Base-by-base conservation (phyloP, 495 filamentous ascomycete species). In the Lepraria neglecta region DNA sequence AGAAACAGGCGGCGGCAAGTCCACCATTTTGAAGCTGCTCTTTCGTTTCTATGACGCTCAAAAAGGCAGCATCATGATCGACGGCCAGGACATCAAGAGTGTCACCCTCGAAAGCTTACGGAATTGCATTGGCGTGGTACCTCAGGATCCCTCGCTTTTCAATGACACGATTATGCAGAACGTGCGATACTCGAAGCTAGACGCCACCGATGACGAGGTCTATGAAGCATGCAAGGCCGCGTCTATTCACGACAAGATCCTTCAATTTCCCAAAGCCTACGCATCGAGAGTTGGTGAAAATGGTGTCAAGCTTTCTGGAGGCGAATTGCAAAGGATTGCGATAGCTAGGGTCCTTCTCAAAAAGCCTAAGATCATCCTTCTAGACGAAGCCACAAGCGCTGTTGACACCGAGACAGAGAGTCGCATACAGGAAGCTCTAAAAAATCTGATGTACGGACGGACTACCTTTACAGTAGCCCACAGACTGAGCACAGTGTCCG, bases 91-190 rank as follows among this genome's bases (percentile, higher is more conserved):
- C 58, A 75, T 84, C 15, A 72, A 72, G 14, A 62, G 63, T 6
- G 73, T 87, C 21, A 77, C 82, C 53, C 75, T 82, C 43, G 74
- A 80, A 51, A 75, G 75, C 6, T 77, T 85, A 19, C 77, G 84
- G 2, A 73, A 75, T 40, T 77, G 77, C 62, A 79, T 86, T 51
- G 82, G 79, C 14, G 80, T 84, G 54, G 78, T 87, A 9, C 82
- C 84, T 2, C 84, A 87, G 63, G 84, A 86, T 59, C 80, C 82
- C 0, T 78, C 83, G 0, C 72, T 86, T 11, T 82, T 87, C 66
- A 79, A 65, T 72, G 73, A 53, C 64, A 70, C 54, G 74, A 82
- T 59, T 65, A 71, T 31, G 81, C 80, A 67, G 71, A 80, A 59
- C 71, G 70, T 35, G 67, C 71, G 35, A 75, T 81, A 11, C 60